Percentiles rank a stretch among this genome's conserved stretches.
phyloP scores from a whole-genome alignment of 2,329 filamentous ascomycete species.

The Chrysoporthe cubensis region DNA sequence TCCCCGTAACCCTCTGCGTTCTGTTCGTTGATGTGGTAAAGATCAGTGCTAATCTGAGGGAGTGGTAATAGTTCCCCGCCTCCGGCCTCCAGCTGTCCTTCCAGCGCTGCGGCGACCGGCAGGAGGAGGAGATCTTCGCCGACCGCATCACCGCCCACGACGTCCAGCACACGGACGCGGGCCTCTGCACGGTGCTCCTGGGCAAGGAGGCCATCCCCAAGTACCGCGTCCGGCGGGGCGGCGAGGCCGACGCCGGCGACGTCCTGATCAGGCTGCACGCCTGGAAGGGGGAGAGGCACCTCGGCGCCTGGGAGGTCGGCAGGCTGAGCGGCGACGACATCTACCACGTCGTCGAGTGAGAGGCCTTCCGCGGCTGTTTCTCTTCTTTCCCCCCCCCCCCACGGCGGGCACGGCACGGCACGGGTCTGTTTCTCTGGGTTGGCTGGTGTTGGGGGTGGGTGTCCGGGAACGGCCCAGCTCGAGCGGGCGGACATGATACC shows the following conservation, averaged over 20 bases:
- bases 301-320: conserved; percentile 30
- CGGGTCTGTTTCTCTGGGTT: background rate
- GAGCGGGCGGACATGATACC: background rate
- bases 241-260: conserved; percentile 6
- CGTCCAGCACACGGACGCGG: conserved; percentile 19
- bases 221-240: conserved; percentile 5
- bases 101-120: conserved; percentile 9
- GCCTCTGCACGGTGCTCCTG: conserved; percentile 26
- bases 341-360: conserved; percentile 11
- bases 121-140: conserved; percentile 23
- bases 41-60: background rate
- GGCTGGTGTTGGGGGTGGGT: background rate
- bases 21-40: background rate
- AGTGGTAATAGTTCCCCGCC: conserved; percentile 19
- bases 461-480: background rate
- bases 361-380: background rate
- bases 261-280: conserved; percentile 29
- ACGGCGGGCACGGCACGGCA: no score
- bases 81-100: conserved; percentile 29
- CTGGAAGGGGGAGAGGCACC: conserved; percentile 29
- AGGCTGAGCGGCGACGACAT: conserved; percentile 22
- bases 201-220: conserved; percentile 20
- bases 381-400: no score
- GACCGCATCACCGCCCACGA: conserved; percentile 25
- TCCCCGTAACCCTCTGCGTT: background rate